These are phyloP conservation scores for Vitis hybrid DNA, from an alignment of 177 flowering plant species.

Conservation along the genomic window DNA sequence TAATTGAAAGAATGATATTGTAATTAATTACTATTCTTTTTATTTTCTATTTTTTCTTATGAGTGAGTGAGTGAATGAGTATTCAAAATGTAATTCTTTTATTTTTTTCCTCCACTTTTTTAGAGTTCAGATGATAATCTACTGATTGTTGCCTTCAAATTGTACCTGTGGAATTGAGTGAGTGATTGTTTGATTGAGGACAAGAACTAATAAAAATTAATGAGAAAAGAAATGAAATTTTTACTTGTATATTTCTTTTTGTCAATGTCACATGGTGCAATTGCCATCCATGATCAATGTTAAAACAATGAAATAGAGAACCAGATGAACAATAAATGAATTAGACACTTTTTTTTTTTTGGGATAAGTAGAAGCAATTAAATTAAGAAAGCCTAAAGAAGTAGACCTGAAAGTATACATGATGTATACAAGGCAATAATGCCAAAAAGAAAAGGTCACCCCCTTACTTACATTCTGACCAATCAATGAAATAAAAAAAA, in stretches of 20 bases:
- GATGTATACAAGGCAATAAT: too few relatives aligned
- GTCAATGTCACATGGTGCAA: neutral
- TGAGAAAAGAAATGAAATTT: neutral
- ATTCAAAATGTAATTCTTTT: slow-evolving; percentile 16
- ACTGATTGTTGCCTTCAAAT: neutral
- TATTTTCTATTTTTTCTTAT: slow-evolving; percentile 9
- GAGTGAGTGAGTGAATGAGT: slow-evolving; percentile 13
- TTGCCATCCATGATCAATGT: too few relatives aligned
- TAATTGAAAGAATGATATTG: neutral
- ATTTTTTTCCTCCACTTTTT: neutral
- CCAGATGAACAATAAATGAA: too few relatives aligned
- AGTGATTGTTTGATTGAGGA: neutral
- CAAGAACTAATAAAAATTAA: neutral
- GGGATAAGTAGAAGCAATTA: too few relatives aligned
- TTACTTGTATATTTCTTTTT: neutral
- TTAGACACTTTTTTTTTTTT: too few relatives aligned
- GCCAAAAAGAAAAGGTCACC: too few relatives aligned
- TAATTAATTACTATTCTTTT: neutral
- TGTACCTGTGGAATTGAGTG: slow-evolving; percentile 1
- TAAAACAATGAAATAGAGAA: too few relatives aligned
- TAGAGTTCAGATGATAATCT: neutral
- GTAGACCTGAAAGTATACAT: too few relatives aligned
- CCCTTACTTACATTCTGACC: too few relatives aligned
- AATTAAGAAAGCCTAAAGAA: too few relatives aligned
- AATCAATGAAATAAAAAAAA: too few relatives aligned